Percentiles rank a stretch among this genome's conserved stretches.
Conservation (phyloP, 768 basidiomycete species). For the Gymnopilus dilepis region DNA sequence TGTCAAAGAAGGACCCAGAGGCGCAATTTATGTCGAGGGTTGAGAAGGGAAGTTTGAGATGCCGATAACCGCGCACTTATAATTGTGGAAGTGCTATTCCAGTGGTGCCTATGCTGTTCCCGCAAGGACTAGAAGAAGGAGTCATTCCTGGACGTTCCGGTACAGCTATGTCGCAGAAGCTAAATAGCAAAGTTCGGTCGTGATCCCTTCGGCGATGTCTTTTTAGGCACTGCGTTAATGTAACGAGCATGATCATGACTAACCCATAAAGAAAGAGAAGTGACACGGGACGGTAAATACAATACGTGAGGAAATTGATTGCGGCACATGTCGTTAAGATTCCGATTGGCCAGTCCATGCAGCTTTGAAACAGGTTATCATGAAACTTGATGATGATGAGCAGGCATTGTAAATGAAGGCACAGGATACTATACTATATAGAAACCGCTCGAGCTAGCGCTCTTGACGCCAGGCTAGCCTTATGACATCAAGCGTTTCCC, state of each 20-base stretch:
- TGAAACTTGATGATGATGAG: conserved; percentile 10
- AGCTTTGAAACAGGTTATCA: conserved; percentile 7
- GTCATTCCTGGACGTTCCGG: conserved; percentile 15
- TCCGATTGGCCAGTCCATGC: conserved; percentile 4
- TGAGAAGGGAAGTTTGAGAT: conserved; percentile 12
- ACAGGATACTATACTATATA: conserved; percentile 2
- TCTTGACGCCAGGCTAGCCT: not conserved
- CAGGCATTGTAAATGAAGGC: conserved; percentile 1
- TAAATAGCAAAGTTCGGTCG: conserved; percentile 9
- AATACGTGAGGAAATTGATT: conserved; percentile 11
- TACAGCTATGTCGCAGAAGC: conserved; percentile 7
- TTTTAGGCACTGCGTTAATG: conserved; percentile 2
- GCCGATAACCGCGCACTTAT: conserved; percentile 20
- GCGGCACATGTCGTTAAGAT: conserved; percentile 7
- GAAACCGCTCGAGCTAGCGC: not conserved
- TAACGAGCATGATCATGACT: conserved; percentile 2
- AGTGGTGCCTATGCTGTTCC: conserved; percentile 20
- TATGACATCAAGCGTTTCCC: not conserved
- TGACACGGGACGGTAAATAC: conserved; percentile 6
- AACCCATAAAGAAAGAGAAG: conserved; percentile 6
- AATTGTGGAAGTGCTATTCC: conserved; percentile 3
- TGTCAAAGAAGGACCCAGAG: conserved; percentile 13
- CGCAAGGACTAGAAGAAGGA: conserved; percentile 22
- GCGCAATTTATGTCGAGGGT: conserved; percentile 5
- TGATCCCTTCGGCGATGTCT: conserved; percentile 4